Evolutionary conservation across 2,329 filamentous ascomycete species (phyloP), one percentile per base, ranked within the genome.

Genomic region (Aspergillus sojae): DNA sequence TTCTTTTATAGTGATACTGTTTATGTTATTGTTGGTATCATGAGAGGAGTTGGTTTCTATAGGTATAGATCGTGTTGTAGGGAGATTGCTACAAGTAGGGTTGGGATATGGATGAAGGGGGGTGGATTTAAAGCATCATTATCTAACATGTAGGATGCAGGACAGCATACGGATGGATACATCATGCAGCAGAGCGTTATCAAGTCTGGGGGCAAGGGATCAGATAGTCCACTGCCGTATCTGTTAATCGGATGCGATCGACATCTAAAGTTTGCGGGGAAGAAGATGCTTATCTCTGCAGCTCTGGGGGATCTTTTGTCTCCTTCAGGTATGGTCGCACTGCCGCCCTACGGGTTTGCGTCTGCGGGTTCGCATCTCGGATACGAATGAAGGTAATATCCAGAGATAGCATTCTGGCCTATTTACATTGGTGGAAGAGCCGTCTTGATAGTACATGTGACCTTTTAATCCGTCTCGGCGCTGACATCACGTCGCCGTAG

Each of bases 401-500:
- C 58, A 23, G 34, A 46, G 57, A 64, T 54, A 60, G n/a, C 26
- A 23, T 36, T 23, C 28, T 45, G 41, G 36, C n/a, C 58, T 59
- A 36, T 57, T 65, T 67, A 46, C 65, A 63, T 58, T 60, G 56
- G 34, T 32, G 39, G 39, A n/a, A 41, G 16, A n/a, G 39, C 5
- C 16, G 3, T 21, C 7, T n/a, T 26, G 48, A 34, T 52, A 52
- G 19, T 32, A 32, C 48, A 52, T 28, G 26, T 28, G 46, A 50
- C 28, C 14, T 4, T 46, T 52, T 61, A 58, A 39, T 60, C 36
- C n/a, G 41, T 46, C 48, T 61, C 41, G 21, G 64, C 32, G 34
- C 10, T 23, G 48, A 50, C 14, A 30, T 52, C 19, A n/a, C 48
- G 48, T 14, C 87, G 86, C 72, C 86, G 86, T 67, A 98, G 79